Evolutionary conservation across 2,329 filamentous ascomycete genomes (phyloP), one percentile per base, ranked within the genome.

Genomic region (Aureobasidium lini): DNA sequence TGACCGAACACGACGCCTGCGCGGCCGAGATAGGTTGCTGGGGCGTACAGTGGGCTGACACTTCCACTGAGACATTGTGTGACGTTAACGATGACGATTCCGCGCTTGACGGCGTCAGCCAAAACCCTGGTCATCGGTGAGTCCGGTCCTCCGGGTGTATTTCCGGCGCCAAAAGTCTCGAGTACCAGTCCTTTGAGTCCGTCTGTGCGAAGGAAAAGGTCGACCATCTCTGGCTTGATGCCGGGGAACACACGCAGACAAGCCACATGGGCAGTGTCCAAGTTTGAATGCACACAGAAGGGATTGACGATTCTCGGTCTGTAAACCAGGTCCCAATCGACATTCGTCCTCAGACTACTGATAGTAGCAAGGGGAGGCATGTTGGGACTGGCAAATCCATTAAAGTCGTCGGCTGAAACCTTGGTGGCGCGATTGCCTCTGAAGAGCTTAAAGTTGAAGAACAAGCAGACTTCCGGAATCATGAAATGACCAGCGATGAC

Each of bases 121-220:
- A 96, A 84, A 50, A 93, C 88, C 58, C 84, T 84, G 15, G 88
- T 91, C 71, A 96, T 81, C 54, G 84, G 85, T 59, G 89, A 89
- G 69, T 94, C 89, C 49, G 86, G 81, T 32, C 90, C 90, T 40
- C 87, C 88, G 2, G 92, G 92, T 10, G 92, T 88, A 73, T 96
- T 96, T 60, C 92, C 92, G 71, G 94, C 91, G 61, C 92, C 92
- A 72, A 96, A 96, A 0, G 91, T 96, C 75, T 96, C 91, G 44
- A 96, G 81, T 40, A 96, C 85, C 52, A 96, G 79, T 1, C 92
- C 92, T 50, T 85, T 84, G 13, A 96, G 79, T 48, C 85, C 84
- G n/a, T 89, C 85, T 34, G 91, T 77, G 46, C 82, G 82, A 61
- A 96, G 78, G 15, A 96, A 90, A 1, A 88, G 87, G 69, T 94